Base-by-base conservation (phyloP, 768 basidiomycete genomes). In the Tulasnella sp. region DNA sequence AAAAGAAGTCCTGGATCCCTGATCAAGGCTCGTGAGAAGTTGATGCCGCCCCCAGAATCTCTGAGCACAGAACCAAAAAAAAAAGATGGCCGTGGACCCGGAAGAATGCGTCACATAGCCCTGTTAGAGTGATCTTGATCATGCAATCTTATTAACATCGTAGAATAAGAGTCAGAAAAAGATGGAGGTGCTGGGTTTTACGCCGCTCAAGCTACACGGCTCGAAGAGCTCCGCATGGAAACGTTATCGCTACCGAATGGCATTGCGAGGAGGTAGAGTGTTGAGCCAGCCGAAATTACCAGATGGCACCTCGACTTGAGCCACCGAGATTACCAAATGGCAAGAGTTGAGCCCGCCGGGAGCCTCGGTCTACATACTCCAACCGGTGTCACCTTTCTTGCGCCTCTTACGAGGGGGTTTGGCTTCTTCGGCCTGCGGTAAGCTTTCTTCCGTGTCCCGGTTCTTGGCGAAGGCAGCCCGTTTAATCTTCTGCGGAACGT, bases 401-500 rank as follows among this genome's bases (percentile, higher is more conserved):
- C 26, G 73, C 46, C 73, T 74, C 73, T 74, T 74, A 20, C 73
- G 73, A 46, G 73, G 73, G 16, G 44, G 39, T 48, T 32, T 42
- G 37, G 29, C 73, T 32, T 46, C 35, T 46, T 74, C 29, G 35
- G 73, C 40, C 7, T 46, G 70, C 70, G 40, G 70, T 15, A 70
- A 35, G 70, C 7, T 44, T 1, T n/a, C 16, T 32, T 20, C 37
- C 67, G 37, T 39, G 16, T 51, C 11, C 51, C 51, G 23, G 51
- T 11, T 51, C 23, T 51, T 51, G 51, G 16, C 61, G 55, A 92
- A 88, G 0, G 93, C 92, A 80, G 89, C 87, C 71, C 84, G 83
- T 20, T 90, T 85, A 35, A 93, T 86, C 82, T 91, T 93, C 81
- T 91, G 89, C 0, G 93, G 93, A 0, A 94, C 90, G 79, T 91